Base-by-base conservation (phyloP, 352 stramenopile species). In the Phytophthora constricta region DNA sequence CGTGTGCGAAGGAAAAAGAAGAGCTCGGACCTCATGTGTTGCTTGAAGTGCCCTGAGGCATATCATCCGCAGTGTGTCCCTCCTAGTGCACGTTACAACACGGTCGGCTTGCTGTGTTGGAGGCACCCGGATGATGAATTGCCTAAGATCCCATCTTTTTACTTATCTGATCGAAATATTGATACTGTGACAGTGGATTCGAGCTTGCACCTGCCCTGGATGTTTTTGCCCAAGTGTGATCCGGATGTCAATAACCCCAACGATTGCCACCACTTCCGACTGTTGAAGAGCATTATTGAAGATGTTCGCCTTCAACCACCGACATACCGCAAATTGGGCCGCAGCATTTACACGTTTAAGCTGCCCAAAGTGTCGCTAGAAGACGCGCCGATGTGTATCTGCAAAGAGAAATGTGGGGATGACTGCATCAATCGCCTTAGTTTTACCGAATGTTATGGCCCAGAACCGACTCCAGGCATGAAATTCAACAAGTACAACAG, bases 41-140 rank as follows among this genome's bases (percentile, higher is more conserved):
- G 96, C 72, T 76, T 98, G 25, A 86, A 97, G 61, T 98, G 96
- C 59, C 93, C 94, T 3, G 91, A 90, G 66, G 65, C 92, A 27
- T 98, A 97, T 73, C 96, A 98, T 60, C 82, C 96, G 11, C 85
- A 92, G 42, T 98, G 96, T 72, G 93, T 98, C 28, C 91, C 94
- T 17, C 94, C 94, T 0, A 93, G 82, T 67, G 84, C 89, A 31
- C 83, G 86, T 14, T 98, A 98, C 64, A 97, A 98, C 67, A 95
- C 96, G 46, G 64, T 98, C 23, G 96, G 86, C 14, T 61, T 97
- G 8, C 62, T 98, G 0, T 98, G 96, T 65, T 96, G 87, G 60
- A 92, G 95, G 60, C 94, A 98, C 62, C 61, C 79, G 20, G 56
- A 78, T 20, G 86, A 87, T 3, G 77, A 84, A 54, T 82, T 98